Conservation (phyloP, 768 basidiomycete genomes). For the Cystoderma amianthinum region DNA sequence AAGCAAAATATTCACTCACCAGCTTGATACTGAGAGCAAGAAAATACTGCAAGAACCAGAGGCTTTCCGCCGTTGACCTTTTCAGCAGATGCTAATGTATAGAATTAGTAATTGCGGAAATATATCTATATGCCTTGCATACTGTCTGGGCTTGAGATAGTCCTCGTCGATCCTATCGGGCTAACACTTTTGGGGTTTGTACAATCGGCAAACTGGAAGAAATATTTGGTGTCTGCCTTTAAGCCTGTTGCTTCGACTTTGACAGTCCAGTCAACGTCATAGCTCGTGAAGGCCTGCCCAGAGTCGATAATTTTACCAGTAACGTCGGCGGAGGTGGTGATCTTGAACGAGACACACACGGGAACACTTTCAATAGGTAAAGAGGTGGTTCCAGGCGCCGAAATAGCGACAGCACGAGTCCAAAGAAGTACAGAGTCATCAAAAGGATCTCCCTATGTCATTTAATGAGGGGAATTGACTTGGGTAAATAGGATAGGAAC, state of each 20-base stretch:
- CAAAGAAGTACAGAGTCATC: slow-evolving; percentile 48
- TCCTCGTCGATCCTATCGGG: slow-evolving; percentile 45
- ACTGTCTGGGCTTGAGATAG: slow-evolving; percentile 40
- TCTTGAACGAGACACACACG: slow-evolving; percentile 40
- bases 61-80: slow-evolving; percentile 46
- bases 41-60: slow-evolving; percentile 50
- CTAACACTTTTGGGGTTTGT: slow-evolving; percentile 34
- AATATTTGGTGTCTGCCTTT: slow-evolving; percentile 45
- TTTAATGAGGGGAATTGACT: too few species aligned
- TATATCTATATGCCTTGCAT: slow-evolving; percentile 6
- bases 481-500: slow-evolving; percentile 8
- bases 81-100: slow-evolving; percentile 33
- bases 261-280: slow-evolving; percentile 54
- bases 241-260: slow-evolving; percentile 51
- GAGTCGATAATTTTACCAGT: slow-evolving; percentile 27
- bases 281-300: slow-evolving; percentile 46
- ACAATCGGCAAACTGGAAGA: slow-evolving; percentile 49
- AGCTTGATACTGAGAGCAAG: slow-evolving; percentile 47
- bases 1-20: slow-evolving; percentile 20
- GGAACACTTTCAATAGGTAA: slow-evolving; percentile 44
- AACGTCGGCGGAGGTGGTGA: slow-evolving; percentile 28
- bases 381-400: slow-evolving; percentile 14
- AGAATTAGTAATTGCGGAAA: background rate
- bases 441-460: slow-evolving; percentile 44
- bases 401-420: slow-evolving; percentile 43